Evolutionary conservation across 2,329 filamentous ascomycete species (phyloP).

Genomic region (Simplicillium aogashimaense): DNA sequence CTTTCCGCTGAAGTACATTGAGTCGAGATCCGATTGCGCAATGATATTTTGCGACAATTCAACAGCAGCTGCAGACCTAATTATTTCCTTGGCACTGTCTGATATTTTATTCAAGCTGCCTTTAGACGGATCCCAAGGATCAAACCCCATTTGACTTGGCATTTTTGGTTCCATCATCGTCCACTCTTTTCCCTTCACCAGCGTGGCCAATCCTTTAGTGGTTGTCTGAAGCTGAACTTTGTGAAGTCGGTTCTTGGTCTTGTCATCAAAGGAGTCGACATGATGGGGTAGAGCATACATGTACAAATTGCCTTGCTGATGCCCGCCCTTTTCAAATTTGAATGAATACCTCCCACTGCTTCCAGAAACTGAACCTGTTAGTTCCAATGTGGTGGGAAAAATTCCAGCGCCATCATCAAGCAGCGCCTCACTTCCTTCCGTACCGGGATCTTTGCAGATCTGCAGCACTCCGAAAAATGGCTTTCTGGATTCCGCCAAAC

Average conservation of each 20-base stretch:
- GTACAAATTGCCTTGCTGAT: constrained; percentile 48
- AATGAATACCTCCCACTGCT: constrained; percentile 63
- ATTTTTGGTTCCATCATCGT: constrained; percentile 67
- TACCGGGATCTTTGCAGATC: constrained; percentile 64
- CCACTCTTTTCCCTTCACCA: constrained; percentile 64
- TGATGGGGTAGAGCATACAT: constrained; percentile 92
- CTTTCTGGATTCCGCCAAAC: constrained; percentile 51
- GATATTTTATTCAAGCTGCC: constrained; percentile 37
- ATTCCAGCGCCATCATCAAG: constrained; percentile 70
- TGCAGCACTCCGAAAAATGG: constrained; percentile 75
- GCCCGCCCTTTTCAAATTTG: constrained; percentile 61
- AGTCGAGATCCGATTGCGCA: constrained; percentile 65
- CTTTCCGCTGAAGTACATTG: constrained; percentile 92
- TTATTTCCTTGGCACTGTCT: constrained; percentile 43
- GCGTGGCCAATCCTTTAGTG: constrained; percentile 73
- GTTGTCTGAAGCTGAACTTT: constrained; percentile 63
- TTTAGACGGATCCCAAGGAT: constrained; percentile 59
- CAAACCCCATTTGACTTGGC: constrained; percentile 65
- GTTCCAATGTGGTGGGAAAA: constrained; percentile 54
- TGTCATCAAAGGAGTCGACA: constrained; percentile 58
- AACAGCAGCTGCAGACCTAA: constrained; percentile 52
- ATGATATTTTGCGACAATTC: constrained; percentile 71
- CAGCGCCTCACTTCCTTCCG: constrained; percentile 45
- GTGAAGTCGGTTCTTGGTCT: constrained; percentile 37
- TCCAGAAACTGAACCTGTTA: constrained; percentile 54